These are phyloP conservation scores for Lipomyces orientalis DNA, from an alignment of 805 yeast genomes.

Conservation along the genomic window DNA sequence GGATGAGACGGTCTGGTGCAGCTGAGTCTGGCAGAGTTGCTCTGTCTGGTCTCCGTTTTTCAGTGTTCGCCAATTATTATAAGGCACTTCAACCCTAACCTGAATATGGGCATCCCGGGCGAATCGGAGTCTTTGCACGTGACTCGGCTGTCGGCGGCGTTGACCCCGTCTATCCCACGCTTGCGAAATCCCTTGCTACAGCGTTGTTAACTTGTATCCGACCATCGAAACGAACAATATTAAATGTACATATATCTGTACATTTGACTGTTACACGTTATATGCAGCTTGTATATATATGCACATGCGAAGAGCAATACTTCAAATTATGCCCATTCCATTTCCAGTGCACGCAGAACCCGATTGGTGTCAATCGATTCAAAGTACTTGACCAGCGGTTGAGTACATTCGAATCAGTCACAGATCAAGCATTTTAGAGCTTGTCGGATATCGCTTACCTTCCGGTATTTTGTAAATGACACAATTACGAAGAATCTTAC, in stretches of 20 bases:
- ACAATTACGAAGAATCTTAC: too few relatives aligned
- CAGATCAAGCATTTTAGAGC: background rate
- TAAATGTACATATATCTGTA: too few relatives aligned
- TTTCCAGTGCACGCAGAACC: background rate
- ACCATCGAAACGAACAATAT: too few relatives aligned
- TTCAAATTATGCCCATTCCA: background rate
- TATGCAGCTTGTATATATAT: too few relatives aligned
- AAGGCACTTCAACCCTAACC: background rate
- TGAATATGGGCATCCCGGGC: background rate
- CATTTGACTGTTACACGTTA: too few relatives aligned
- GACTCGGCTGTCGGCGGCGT: background rate
- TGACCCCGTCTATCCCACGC: too few relatives aligned
- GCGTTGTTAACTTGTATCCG: too few relatives aligned
- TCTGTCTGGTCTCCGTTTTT: background rate
- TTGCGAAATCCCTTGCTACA: too few relatives aligned
- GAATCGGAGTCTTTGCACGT: background rate
- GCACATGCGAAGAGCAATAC: too few relatives aligned
- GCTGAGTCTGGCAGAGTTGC: background rate
- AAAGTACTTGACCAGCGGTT: background rate
- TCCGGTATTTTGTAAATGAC: too few relatives aligned
- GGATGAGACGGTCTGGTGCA: constrained; percentile 1
- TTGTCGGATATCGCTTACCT: too few relatives aligned
- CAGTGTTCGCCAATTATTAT: background rate
- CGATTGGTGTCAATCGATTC: background rate
- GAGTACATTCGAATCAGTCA: too few relatives aligned